Conservation (phyloP, 192 early-diverging fungal species). For the Mortierella hygrophila region DNA sequence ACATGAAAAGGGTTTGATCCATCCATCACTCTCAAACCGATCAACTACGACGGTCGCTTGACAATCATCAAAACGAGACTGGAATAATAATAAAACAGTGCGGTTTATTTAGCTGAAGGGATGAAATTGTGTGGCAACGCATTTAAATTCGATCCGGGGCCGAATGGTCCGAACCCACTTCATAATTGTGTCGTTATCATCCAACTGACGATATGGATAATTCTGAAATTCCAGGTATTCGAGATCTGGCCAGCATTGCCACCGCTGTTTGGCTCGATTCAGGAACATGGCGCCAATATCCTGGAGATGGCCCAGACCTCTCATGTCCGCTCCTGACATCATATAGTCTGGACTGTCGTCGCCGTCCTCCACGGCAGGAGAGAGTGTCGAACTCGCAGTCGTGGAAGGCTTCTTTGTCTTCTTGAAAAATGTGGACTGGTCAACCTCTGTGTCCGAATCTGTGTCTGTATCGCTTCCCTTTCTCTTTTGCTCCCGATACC, state of each 20-base stretch:
- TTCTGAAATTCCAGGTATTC: not conserved
- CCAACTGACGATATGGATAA: not conserved
- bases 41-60: too few relatives aligned
- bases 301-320: not conserved
- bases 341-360: not conserved
- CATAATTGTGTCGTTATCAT: not conserved
- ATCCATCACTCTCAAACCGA: too few relatives aligned
- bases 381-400: not conserved
- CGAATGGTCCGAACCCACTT: not conserved
- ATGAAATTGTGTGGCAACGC: not conserved
- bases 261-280: not conserved
- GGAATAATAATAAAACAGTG: not conserved
- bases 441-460: not conserved
- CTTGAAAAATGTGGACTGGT: not conserved
- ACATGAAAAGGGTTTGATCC: too few relatives aligned
- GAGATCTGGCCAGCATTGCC: not conserved
- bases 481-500: not conserved
- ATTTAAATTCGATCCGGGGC: not conserved
- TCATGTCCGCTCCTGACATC: not conserved
- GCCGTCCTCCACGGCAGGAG: not conserved
- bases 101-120: not conserved
- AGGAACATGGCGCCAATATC: not conserved
- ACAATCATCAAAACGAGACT: not conserved
- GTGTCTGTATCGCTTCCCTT: not conserved
- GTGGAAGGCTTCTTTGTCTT: not conserved